These are phyloP conservation scores for Leccinum angustisporum DNA, from an alignment of 1,284 basidiomycete species.

Conservation along the genomic window DNA sequence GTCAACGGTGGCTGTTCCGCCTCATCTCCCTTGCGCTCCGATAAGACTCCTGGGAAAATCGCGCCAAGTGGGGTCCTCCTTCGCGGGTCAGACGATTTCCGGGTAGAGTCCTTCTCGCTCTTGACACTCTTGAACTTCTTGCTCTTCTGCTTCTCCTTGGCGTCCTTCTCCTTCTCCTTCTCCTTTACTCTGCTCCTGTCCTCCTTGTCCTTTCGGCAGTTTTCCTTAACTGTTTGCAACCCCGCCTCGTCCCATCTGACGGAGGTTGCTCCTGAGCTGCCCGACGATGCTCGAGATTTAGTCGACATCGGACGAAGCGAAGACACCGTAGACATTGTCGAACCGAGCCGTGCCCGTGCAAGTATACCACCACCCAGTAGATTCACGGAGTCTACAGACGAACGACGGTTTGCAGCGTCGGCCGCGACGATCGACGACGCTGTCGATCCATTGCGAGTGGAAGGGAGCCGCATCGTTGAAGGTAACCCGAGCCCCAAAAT, in stretches of 20 bases:
- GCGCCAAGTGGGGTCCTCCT: conserved; percentile 47
- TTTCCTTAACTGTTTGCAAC: conserved; percentile 53
- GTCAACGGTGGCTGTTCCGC: conserved; percentile 1
- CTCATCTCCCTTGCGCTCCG: conserved; percentile 16
- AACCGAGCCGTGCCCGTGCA: conserved; percentile 41
- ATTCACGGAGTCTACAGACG: conserved; percentile 48
- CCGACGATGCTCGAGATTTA: conserved; percentile 49
- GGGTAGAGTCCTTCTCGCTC: conserved; percentile 24
- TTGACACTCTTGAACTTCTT: conserved; percentile 33
- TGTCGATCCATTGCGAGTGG: conserved; percentile 44
- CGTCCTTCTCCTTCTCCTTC: conserved; percentile 11
- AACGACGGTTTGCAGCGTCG: conserved; percentile 30
- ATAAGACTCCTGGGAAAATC: conserved; percentile 45
- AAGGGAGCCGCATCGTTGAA: conserved; percentile 48
- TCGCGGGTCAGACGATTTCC: conserved; percentile 41
- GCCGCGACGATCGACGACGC: conserved; percentile 34
- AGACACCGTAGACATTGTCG: conserved; percentile 49
- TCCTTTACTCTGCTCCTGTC: conserved; percentile 17
- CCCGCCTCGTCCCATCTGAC: conserved; percentile 69
- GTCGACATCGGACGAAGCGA: conserved; percentile 60
- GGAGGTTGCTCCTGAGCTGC: conserved; percentile 45
- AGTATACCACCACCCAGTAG: conserved; percentile 29
- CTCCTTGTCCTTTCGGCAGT: conserved; percentile 46
- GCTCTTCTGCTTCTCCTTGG: conserved; percentile 21
- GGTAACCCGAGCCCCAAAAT: conserved; percentile 54